Evolutionary conservation across 2,329 filamentous ascomycete species (phyloP), one percentile per base, ranked within the genome.

Genomic region (Metarhizium album): DNA sequence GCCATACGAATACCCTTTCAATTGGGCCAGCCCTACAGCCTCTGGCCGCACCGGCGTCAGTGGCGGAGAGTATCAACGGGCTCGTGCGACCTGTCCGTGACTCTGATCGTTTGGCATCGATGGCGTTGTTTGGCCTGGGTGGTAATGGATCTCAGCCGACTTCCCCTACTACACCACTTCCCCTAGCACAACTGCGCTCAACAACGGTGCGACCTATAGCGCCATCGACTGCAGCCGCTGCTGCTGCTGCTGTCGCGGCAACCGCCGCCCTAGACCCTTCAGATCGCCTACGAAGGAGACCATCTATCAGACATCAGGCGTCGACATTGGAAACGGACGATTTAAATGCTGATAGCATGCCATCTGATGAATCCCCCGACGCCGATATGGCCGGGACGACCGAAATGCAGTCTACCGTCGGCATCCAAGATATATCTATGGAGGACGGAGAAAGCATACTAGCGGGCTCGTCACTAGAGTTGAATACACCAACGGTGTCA

Each of bases 251-350:
- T 5, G 70, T 43, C 1, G 49, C 74, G 27, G 74, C 69, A 20
- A 79, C 75, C 45, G 74, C 70, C 56, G 70, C 75, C 22, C 52
- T 53, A 13, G 75, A 75, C 2, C 73, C 77, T 2, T 70, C 74
- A 4, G 70, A 70, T 43, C 75, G 83, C 52, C 72, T 79, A 18
- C 77, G 85, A 48, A 78, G 87, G 60, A 80, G 90, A 35, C 89
- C 90, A 33, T 90, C 89, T 0, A 93, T 96, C 58, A 82, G 89
- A 52, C 91, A 96, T 61, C 90, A 95, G 62, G 81, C 86, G 55
- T 96, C 91, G 18, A 93, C 87, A n/a, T 87, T 83, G 5, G 91
- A 95, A 57, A 82, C 84, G 7, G 90, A 97, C 61, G 91, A 96
- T 64, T 78, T 86, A 55, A 88, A 89, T 61, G 82, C 83, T 11